Percentiles rank a stretch among this genome's conserved stretches.
These are phyloP conservation scores for Aspergillus phoenicis DNA, from an alignment of 2,329 filamentous ascomycete species.

Conservation along the genomic window DNA sequence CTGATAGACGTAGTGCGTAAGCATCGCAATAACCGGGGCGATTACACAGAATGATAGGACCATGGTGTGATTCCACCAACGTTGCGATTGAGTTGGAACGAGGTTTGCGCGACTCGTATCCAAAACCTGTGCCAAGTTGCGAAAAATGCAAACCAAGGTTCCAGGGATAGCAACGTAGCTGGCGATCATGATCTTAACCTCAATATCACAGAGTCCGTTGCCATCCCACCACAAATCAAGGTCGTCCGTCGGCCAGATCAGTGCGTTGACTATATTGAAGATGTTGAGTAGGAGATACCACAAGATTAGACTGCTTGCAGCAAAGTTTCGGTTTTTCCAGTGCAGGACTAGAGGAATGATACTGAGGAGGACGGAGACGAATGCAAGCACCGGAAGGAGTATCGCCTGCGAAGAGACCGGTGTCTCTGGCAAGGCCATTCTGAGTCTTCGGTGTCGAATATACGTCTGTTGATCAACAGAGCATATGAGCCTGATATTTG, in stretches of 20 bases:
- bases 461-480: not conserved
- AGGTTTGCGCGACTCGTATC: conserved; percentile 60
- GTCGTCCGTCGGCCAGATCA: conserved; percentile 66
- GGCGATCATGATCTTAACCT: conserved; percentile 61
- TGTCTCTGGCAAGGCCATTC: conserved; percentile 10
- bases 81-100: conserved; percentile 52
- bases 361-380: conserved; percentile 55
- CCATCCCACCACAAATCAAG: conserved; percentile 60
- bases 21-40: conserved; percentile 58
- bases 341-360: conserved; percentile 64
- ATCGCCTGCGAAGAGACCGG: conserved; percentile 36
- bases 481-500: not conserved
- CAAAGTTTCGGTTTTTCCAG: conserved; percentile 61
- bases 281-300: conserved; percentile 62
- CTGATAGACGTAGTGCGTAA: conserved; percentile 63
- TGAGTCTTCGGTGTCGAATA: not conserved
- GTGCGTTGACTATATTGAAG: conserved; percentile 61
- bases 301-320: conserved; percentile 58
- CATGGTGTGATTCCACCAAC: conserved; percentile 49
- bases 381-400: conserved; percentile 52
- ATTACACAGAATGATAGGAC: conserved; percentile 60
- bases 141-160: conserved; percentile 60
- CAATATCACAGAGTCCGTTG: conserved; percentile 64
- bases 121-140: conserved; percentile 62
- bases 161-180: conserved; percentile 56